A percentile compares a stretch with the other conserved stretches of the same genome.
Conservation (phyloP, 305 asterid species). For the Fraxinus paxiana region DNA sequence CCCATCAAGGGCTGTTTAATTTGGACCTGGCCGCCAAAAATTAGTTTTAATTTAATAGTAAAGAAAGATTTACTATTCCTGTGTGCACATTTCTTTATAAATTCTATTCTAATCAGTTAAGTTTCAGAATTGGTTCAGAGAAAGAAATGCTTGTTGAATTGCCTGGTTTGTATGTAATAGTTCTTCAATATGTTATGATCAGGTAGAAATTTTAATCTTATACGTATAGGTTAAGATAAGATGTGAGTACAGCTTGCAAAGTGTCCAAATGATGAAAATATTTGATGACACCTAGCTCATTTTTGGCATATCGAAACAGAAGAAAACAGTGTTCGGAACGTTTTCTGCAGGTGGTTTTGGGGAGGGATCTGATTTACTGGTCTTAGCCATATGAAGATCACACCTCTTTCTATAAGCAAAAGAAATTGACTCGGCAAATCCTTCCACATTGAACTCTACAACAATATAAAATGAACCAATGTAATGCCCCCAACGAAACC, state of each 20-base stretch:
- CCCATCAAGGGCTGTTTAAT: background rate
- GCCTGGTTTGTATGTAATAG: background rate
- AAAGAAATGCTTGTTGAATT: background rate
- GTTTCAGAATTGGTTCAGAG: background rate
- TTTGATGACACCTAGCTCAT: background rate
- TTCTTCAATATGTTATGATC: background rate
- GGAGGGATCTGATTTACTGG: background rate
- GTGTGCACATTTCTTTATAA: background rate
- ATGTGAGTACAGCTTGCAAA: background rate
- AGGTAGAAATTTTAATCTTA: background rate
- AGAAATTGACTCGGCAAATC: background rate
- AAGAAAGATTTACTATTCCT: background rate
- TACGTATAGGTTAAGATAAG: background rate
- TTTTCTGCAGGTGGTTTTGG: background rate
- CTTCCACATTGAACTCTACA: slow-evolving; percentile 7
- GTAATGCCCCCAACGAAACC: background rate
- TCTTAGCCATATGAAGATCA: background rate
- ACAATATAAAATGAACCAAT: background rate
- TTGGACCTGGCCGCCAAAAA: background rate
- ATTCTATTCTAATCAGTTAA: background rate
- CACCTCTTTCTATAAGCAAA: background rate
- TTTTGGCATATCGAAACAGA: background rate
- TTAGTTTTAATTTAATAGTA: background rate
- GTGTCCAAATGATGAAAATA: background rate
- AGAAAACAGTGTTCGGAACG: background rate